A percentile compares a stretch with the other conserved stretches of the same genome.
Conservation (phyloP, 345 rosid genomes). For the Salix udensis region DNA sequence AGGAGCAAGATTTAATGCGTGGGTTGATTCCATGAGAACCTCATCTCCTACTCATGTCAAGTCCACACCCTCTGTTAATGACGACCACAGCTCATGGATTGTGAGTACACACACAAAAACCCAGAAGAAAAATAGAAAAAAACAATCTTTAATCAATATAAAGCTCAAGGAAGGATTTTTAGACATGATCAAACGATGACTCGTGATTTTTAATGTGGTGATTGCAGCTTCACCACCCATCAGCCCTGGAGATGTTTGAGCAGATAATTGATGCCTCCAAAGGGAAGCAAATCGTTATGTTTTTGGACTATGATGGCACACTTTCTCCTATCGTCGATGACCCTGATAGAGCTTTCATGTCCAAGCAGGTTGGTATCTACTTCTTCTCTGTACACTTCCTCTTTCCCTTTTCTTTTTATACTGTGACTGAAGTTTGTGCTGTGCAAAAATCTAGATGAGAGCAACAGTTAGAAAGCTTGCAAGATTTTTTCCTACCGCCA, state of each 20-base stretch:
- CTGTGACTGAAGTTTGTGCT: background rate
- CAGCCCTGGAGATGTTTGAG: conserved; percentile 46
- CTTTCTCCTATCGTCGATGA: conserved; percentile 67
- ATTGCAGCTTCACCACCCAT: conserved; percentile 54
- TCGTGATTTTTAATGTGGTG: background rate
- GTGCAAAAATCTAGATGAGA: conserved; percentile 44
- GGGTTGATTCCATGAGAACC: conserved; percentile 86
- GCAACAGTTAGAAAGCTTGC: conserved; percentile 52
- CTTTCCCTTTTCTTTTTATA: background rate
- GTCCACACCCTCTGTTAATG: conserved; percentile 40
- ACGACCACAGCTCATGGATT: conserved; percentile 53
- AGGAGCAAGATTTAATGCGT: conserved; percentile 54
- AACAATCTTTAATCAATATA: background rate
- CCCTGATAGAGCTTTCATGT: conserved; percentile 61
- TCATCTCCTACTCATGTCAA: conserved; percentile 86
- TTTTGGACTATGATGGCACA: conserved; percentile 72
- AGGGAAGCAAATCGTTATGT: conserved; percentile 48
- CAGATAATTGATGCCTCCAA: conserved; percentile 42
- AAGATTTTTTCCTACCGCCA: conserved; percentile 54
- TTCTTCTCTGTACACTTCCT: background rate
- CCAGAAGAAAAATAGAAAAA: too few relatives aligned
- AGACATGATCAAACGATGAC: background rate
- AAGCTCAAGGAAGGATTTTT: background rate
- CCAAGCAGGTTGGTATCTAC: conserved; percentile 44
- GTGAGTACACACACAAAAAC: conserved; percentile 29